phyloP scores from a whole-genome alignment of 495 filamentous ascomycete genomes.

The Aspergillus olivimuriae region DNA sequence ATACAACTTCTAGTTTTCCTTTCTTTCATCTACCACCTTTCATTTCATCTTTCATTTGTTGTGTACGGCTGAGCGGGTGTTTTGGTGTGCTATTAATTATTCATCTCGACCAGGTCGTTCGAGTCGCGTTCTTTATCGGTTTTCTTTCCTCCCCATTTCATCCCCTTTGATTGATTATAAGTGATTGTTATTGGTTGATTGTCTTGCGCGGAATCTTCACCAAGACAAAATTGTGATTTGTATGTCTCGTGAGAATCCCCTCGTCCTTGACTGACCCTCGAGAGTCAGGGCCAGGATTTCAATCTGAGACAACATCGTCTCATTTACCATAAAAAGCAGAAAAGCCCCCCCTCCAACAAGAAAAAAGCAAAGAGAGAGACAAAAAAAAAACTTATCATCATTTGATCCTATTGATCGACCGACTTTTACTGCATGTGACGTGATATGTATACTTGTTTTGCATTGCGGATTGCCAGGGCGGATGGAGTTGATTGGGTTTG shows the following conservation, averaged over 20 bases:
- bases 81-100: slow-evolving; percentile 10
- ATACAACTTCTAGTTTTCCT: background rate
- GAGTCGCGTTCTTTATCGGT: slow-evolving; percentile 6
- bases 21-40: slow-evolving; percentile 1
- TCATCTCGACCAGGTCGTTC: slow-evolving; percentile 10
- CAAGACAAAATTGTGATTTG: background rate
- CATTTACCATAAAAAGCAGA: too few species aligned
- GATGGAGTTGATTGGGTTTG: background rate
- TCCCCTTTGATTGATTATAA: background rate
- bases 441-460: background rate
- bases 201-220: slow-evolving; percentile 6
- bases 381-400: background rate
- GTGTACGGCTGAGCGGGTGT: slow-evolving; percentile 18
- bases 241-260: too few species aligned
- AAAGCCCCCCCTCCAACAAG: background rate
- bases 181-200: background rate
- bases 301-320: background rate
- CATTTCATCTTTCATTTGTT: slow-evolving; percentile 1
- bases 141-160: slow-evolving; percentile 1
- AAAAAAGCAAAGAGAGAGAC: background rate
- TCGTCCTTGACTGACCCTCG: too few species aligned
- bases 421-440: background rate
- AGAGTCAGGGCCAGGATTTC: background rate
- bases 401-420: background rate
- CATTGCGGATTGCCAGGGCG: background rate